phyloP scores from a whole-genome alignment of 2,329 filamentous ascomycete species.

The Aureobasidium uvarum region DNA sequence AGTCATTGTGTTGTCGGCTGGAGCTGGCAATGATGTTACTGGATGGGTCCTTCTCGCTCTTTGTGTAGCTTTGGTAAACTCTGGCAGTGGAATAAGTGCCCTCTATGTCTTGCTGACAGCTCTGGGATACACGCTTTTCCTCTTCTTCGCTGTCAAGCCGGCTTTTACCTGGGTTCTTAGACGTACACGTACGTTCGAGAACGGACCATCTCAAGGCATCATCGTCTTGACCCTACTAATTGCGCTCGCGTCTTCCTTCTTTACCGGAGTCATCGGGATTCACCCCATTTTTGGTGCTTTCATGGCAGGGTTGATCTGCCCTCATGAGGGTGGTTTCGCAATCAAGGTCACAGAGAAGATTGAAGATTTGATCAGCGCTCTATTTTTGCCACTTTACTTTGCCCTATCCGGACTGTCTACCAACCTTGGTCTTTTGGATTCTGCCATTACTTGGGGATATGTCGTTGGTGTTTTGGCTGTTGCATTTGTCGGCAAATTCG shows the following conservation, averaged over 20 bases:
- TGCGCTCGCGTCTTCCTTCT: conserved; percentile 76
- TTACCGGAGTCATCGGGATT: conserved; percentile 85
- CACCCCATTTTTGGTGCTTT: conserved; percentile 96
- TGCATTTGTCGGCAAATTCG: conserved; percentile 81
- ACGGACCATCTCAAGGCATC: conserved; percentile 82
- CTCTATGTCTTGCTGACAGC: conserved; percentile 79
- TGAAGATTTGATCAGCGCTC: conserved; percentile 79
- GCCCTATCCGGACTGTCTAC: conserved; percentile 87
- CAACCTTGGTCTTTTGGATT: conserved; percentile 77
- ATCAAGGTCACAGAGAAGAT: conserved; percentile 93
- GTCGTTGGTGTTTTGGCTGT: conserved; percentile 78
- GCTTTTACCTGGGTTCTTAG: conserved; percentile 71
- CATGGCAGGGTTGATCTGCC: conserved; percentile 82
- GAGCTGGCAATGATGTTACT: conserved; percentile 87
- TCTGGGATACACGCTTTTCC: conserved; percentile 71
- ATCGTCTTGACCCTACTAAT: conserved; percentile 80
- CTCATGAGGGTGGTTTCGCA: conserved; percentile 83
- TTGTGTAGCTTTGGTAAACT: conserved; percentile 90
- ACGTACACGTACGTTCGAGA: conserved; percentile 73
- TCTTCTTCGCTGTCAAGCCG: conserved; percentile 71
- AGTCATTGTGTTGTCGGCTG: conserved; percentile 83
- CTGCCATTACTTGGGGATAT: conserved; percentile 83
- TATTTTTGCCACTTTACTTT: conserved; percentile 91
- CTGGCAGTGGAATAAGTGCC: conserved; percentile 74
- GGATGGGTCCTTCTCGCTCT: conserved; percentile 92